Conservation (phyloP, 805 yeast genomes). For the Sporopachydermia quercuum region DNA sequence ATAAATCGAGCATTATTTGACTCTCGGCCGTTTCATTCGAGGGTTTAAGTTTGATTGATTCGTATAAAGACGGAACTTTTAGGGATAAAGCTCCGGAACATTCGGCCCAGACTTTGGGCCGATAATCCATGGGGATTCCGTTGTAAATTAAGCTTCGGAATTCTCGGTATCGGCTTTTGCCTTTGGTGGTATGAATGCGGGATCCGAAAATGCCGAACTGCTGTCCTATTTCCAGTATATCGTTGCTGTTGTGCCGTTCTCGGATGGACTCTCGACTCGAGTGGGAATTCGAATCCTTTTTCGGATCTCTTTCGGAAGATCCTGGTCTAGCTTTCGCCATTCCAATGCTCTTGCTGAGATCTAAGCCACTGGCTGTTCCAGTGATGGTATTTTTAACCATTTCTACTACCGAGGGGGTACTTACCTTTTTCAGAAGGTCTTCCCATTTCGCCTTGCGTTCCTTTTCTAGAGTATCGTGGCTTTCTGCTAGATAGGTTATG, state of each 20-base stretch:
- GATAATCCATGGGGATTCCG: conserved; percentile 35
- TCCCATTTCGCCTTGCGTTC: conserved; percentile 31
- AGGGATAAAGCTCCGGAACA: conserved; percentile 33
- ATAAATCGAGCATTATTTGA: conserved; percentile 38
- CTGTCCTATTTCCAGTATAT: conserved; percentile 2
- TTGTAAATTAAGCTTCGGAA: conserved; percentile 23
- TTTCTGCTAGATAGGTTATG: conserved; percentile 24
- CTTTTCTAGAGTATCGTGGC: conserved; percentile 28
- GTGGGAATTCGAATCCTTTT: too few species aligned
- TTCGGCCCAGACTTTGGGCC: conserved; percentile 37
- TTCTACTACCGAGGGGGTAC: conserved; percentile 13
- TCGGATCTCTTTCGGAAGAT: not conserved
- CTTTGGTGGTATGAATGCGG: conserved; percentile 5
- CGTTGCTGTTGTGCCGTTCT: too few species aligned
- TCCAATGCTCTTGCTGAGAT: conserved; percentile 22
- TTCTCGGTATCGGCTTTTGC: conserved; percentile 15
- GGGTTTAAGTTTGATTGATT: conserved; percentile 13
- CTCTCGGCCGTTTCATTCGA: conserved; percentile 21
- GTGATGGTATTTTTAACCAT: conserved; percentile 12
- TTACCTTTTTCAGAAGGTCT: conserved; percentile 23
- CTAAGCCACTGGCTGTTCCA: conserved; percentile 24
- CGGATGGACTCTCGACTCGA: too few species aligned
- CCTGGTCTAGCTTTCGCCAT: conserved; percentile 7
- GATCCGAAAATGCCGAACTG: conserved; percentile 4
- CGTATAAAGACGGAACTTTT: conserved; percentile 33